phyloP scores from a whole-genome alignment of 2,329 filamentous ascomycete species.

The Decorospora gaudefroyi region DNA sequence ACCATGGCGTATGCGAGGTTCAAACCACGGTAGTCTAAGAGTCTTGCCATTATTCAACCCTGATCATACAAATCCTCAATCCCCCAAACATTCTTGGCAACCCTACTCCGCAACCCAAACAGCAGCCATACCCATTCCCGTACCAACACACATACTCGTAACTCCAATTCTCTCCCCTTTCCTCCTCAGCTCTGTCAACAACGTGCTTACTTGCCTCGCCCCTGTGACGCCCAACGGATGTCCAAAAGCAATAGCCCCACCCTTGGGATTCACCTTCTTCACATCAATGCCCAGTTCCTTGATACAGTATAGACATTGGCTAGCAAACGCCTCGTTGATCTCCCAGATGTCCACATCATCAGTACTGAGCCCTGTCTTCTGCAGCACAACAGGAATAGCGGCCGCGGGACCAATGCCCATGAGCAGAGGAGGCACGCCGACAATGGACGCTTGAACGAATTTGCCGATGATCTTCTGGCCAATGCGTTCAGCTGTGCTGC shows the following conservation, averaged over 20 bases:
- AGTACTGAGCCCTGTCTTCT: constrained; percentile 81
- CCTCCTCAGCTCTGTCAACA: constrained; percentile 86
- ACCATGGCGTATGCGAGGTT: too few relatives aligned
- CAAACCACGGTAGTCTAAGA: too few relatives aligned
- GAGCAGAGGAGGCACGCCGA: constrained; percentile 87
- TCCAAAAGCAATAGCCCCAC: constrained; percentile 92
- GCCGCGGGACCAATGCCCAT: constrained; percentile 97
- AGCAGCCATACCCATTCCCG: constrained; percentile 94
- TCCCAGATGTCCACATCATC: constrained; percentile 94
- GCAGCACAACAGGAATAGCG: constrained; percentile 88
- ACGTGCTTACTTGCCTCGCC: constrained; percentile 87
- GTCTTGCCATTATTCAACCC: too few relatives aligned
- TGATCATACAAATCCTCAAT: not conserved
- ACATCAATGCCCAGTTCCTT: constrained; percentile 81
- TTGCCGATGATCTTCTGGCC: constrained; percentile 91
- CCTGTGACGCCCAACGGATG: constrained; percentile 95
- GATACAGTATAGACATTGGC: constrained; percentile 90
- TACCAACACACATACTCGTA: constrained; percentile 95
- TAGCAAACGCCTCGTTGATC: constrained; percentile 99
- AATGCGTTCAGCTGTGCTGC: constrained; percentile 83
- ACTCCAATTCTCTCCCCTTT: constrained; percentile 84
- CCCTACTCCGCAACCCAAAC: constrained; percentile 93
- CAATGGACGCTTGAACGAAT: constrained; percentile 81
- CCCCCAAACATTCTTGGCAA: too few relatives aligned
- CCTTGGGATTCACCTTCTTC: constrained; percentile 96